phyloP scores from a whole-genome alignment of 2,329 filamentous ascomycete genomes.

The Raffaelea deltoideospora region DNA sequence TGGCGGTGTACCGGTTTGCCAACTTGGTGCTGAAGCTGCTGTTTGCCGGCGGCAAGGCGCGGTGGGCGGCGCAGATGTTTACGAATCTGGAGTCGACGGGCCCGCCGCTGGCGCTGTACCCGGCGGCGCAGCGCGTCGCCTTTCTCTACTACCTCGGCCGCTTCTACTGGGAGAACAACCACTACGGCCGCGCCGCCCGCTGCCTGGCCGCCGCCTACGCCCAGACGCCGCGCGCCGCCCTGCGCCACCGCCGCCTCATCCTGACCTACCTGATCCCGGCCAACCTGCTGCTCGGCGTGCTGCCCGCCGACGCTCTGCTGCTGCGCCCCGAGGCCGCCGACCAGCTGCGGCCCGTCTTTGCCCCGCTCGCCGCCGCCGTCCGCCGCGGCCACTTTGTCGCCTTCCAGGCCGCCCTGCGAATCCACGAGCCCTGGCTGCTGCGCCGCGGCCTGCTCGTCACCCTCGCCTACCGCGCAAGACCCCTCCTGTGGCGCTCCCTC shows the following conservation, averaged over 20 bases:
- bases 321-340: constrained; percentile 52
- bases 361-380: constrained; percentile 59
- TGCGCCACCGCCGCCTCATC: constrained; percentile 62
- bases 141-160: constrained; percentile 91
- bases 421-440: constrained; percentile 58
- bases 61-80: constrained; percentile 77
- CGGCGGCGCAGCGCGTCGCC: constrained; percentile 73
- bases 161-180: constrained; percentile 72
- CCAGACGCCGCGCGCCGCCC: constrained; percentile 45
- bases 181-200: constrained; percentile 62
- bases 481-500: constrained; percentile 72
- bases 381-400: constrained; percentile 51
- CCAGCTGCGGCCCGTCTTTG: constrained; percentile 49
- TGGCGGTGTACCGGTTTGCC: constrained; percentile 74
- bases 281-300: constrained; percentile 72
- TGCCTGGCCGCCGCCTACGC: constrained; percentile 69
- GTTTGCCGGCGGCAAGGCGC: constrained; percentile 69
- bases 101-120: constrained; percentile 67
- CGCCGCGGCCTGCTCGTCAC: constrained; percentile 61
- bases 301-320: constrained; percentile 55
- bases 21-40: constrained; percentile 81
- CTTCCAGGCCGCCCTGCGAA: constrained; percentile 55
- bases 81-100: constrained; percentile 74
- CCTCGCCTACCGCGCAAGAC: constrained; percentile 61
- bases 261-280: constrained; percentile 70